Evolutionary conservation across 805 yeast species (phyloP).

Genomic region (Sungouiozyma intestinalis): DNA sequence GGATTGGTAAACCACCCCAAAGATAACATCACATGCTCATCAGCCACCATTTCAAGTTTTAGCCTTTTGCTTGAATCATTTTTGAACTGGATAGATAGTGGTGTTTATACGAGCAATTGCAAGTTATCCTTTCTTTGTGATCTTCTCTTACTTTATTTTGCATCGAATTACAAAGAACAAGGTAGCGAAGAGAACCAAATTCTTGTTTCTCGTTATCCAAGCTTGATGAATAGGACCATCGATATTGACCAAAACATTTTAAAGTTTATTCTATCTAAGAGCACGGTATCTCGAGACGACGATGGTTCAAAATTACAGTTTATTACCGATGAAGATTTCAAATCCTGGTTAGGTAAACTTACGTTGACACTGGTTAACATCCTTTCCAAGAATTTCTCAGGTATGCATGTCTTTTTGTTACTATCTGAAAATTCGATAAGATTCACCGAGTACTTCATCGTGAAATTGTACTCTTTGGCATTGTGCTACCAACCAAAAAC

Average conservation of each 20-base stretch:
- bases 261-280: background rate
- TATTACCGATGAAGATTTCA: background rate
- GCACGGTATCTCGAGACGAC: background rate
- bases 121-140: background rate
- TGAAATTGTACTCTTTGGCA: background rate
- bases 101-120: background rate
- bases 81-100: background rate
- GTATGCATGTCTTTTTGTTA: background rate
- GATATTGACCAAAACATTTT: background rate
- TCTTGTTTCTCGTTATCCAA: background rate
- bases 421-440: slow-evolving; percentile 3
- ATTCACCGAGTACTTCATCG: slow-evolving; percentile 1
- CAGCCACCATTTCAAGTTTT: background rate
- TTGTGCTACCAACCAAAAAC: slow-evolving; percentile 1
- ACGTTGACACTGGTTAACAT: background rate
- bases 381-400: background rate
- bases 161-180: background rate
- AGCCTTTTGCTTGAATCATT: background rate
- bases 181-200: background rate
- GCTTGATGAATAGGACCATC: background rate
- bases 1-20: too few species aligned
- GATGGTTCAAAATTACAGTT: background rate
- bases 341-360: background rate
- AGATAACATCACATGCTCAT: too few species aligned
- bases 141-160: background rate